Evolutionary conservation across 805 yeast species (phyloP).

Genomic region (Candida cerambycidarum): DNA sequence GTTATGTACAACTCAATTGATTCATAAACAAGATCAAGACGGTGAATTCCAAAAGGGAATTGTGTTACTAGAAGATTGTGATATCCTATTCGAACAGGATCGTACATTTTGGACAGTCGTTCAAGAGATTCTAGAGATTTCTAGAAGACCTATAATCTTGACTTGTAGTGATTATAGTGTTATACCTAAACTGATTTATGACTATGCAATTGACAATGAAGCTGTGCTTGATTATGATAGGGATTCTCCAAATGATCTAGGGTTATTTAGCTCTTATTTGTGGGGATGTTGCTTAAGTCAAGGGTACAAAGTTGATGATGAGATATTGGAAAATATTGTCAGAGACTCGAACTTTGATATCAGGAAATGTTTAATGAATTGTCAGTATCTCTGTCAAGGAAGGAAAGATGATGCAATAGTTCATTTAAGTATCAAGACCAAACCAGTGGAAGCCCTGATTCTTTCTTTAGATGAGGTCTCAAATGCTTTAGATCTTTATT

Average conservation of each 20-base stretch:
- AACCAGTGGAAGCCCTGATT: not conserved
- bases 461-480: constrained; percentile 8
- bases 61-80: constrained; percentile 83
- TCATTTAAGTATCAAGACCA: not conserved
- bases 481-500: constrained; percentile 22
- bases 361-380: constrained; percentile 44
- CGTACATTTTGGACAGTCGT: constrained; percentile 77
- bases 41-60: constrained; percentile 56
- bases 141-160: constrained; percentile 69
- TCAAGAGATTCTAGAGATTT: constrained; percentile 54
- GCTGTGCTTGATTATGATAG: constrained; percentile 24
- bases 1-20: constrained; percentile 79
- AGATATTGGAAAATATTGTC: constrained; percentile 25
- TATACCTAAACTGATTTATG: constrained; percentile 50
- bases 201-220: constrained; percentile 43
- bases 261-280: constrained; percentile 36
- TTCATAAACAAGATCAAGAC: constrained; percentile 40
- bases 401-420: not conserved
- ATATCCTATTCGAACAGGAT: constrained; percentile 74
- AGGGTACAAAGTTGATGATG: constrained; percentile 32
- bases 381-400: constrained; percentile 41
- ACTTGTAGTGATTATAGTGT: constrained; percentile 54
- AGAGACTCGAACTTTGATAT: constrained; percentile 34
- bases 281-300: constrained; percentile 38
- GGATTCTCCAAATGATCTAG: constrained; percentile 1